phyloP scores from a whole-genome alignment of 106 monocot genomes.

The Cymbidium sinense region DNA sequence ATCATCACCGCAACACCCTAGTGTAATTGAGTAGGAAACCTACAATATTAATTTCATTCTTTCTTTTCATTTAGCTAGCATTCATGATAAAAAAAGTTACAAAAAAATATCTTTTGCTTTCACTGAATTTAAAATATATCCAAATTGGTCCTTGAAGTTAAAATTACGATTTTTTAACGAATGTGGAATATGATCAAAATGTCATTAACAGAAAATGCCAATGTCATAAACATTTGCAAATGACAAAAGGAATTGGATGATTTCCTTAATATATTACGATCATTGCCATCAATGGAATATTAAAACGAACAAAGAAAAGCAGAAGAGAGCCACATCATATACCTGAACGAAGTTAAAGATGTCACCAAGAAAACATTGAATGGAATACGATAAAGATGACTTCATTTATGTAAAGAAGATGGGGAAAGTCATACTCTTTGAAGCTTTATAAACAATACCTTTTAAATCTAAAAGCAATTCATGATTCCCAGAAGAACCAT shows the following conservation, averaged over 20 bases:
- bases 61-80: neutral
- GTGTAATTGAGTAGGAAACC: neutral
- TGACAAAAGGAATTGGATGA: neutral
- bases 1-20: neutral
- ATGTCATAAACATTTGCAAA: neutral
- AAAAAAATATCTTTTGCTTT: neutral
- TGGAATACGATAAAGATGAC: neutral
- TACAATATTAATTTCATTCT: neutral
- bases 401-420: neutral
- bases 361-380: neutral
- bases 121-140: neutral
- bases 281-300: neutral
- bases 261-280: neutral
- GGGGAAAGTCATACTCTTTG: neutral
- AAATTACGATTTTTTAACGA: neutral
- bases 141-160: neutral
- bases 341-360: neutral
- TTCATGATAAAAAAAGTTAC: neutral
- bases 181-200: neutral
- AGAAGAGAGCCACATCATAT: neutral
- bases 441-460: conserved; percentile 32
- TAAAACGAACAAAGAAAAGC: neutral
- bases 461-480: conserved; percentile 89
- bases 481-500: conserved; percentile 39
- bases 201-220: neutral